These are phyloP conservation scores for Cladosporium sp. DNA, from an alignment of 2,329 filamentous ascomycete genomes.

Conservation along the genomic window DNA sequence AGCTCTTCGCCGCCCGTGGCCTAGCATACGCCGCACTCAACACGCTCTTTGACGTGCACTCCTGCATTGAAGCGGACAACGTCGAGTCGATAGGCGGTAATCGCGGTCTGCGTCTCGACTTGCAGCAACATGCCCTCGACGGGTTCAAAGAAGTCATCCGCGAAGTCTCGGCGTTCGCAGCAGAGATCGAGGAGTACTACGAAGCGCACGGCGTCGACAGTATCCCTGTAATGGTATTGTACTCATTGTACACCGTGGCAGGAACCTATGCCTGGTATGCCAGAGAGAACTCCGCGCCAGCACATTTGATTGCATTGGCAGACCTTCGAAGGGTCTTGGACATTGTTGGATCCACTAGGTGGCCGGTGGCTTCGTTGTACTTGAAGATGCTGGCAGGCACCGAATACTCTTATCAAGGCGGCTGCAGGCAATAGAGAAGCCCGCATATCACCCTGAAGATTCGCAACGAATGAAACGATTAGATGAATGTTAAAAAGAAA, in stretches of 20 bases:
- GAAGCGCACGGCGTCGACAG: background rate
- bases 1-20: constrained; percentile 16
- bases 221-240: constrained; percentile 15
- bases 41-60: constrained; percentile 19
- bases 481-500: background rate
- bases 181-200: constrained; percentile 12
- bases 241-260: constrained; percentile 15
- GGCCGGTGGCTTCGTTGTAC: constrained; percentile 1
- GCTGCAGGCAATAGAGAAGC: background rate
- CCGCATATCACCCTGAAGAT: background rate
- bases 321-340: constrained; percentile 9
- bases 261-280: constrained; percentile 19
- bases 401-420: background rate
- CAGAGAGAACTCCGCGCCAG: constrained; percentile 15
- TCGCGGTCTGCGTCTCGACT: background rate
- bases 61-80: constrained; percentile 19
- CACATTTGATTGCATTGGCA: constrained; percentile 12
- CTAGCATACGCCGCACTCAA: constrained; percentile 16
- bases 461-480: background rate
- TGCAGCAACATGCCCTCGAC: constrained; percentile 18
- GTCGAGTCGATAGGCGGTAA: constrained; percentile 11
- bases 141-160: constrained; percentile 14
- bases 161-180: constrained; percentile 12
- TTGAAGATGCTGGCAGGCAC: background rate
- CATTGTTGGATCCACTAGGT: background rate